Base-by-base conservation (phyloP, 768 basidiomycete species). In the Suillus clintonianus region DNA sequence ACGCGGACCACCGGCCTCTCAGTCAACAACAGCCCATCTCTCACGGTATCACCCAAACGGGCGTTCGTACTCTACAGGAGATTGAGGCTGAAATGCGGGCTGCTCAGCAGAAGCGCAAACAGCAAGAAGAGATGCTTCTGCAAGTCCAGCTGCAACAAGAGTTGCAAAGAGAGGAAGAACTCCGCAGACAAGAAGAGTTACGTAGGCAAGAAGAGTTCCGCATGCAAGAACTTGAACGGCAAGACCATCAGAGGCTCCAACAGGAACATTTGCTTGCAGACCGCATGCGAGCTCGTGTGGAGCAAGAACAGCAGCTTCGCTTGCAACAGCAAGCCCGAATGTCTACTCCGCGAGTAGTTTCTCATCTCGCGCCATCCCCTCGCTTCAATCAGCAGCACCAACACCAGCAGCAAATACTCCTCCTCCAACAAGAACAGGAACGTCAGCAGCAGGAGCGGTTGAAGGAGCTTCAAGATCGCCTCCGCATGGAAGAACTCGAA, bases 41-140 rank as follows among this genome's bases (percentile, higher is more conserved):
- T 17, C 80, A 76, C 63, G 77, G 72, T 53, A 32, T 68, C 37
- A 69, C 67, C 60, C 79, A 79, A 47, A 71, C 70, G 6, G 81
- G 81, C 41, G 80, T 82, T 11, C 86, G 87, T 22, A 93, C 91
- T 0, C 72, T 94, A 32, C 88, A 91, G 67, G 93, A 95, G 67
- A 89, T 95, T 63, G 93, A 95, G 70, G 85, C 87, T 4, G 93
- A 95, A 74, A 92, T 94, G 90, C 82, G 83, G n/a, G 82, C 83
- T 8, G 83, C 81, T 27, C 85, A 86, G 34, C 82, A 85, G 59
- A 82, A 85, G 64, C 73, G 75, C 11, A 74, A 79, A 32, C 67
- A 76, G 66, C 67, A 76, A 7, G 79, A 80, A 60, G 77, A 80
- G 50, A 71, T 78, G 32, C 80, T 83, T 62, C 81, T 82, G 59